Evolutionary conservation across 2,329 filamentous ascomycete species (phyloP), one percentile per base, ranked within the genome.

Genomic region (Pseudofabraea citricarpa): DNA sequence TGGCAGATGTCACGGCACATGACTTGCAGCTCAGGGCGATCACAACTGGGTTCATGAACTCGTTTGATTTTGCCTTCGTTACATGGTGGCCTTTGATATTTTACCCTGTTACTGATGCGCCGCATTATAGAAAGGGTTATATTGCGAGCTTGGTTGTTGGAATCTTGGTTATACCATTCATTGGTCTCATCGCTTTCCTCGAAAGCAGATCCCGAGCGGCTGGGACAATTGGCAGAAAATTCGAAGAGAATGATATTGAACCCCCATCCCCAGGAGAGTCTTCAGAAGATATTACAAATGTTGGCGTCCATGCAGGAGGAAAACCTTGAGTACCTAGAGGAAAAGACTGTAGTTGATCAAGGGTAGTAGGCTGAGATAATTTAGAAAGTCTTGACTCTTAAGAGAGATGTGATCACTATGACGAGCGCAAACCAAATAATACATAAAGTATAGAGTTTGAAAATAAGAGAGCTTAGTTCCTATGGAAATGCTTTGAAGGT

Each of bases 21-120:
- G 64, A 65, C 16, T 42, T 65, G 7, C 68, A 70, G 32, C 58
- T 71, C 2, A 58, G 68, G 1, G 68, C 68, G 2, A 68, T 71
- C 35, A 68, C 68, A 3, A 71, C 68, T 0, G 66, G 66, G 0
- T 68, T 66, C 37, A 68, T 68, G 65, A 69, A 69, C 44, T 66
- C 64, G 6, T 69, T 68, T 24, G 66, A 69, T 41, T 69, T 68
- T 46, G 65, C 63, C 0, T 68, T 67, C 46, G 64, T 67, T 6
- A 66, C 62, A 1, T 37, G 35, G 35, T 37, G 35, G 35, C 35
- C 35, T n/a, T n/a, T 37, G 9, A 57, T 68, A 15, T 68, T 68
- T 39, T 68, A 64, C 36, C 64, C 64, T 0, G 65, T 65, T 2
- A 68, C 65, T 0, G 64, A 66, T 52, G 64, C 65, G 9, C 65